phyloP scores from a whole-genome alignment of 2,329 filamentous ascomycete genomes.

The Dothideomycetes sp. region DNA sequence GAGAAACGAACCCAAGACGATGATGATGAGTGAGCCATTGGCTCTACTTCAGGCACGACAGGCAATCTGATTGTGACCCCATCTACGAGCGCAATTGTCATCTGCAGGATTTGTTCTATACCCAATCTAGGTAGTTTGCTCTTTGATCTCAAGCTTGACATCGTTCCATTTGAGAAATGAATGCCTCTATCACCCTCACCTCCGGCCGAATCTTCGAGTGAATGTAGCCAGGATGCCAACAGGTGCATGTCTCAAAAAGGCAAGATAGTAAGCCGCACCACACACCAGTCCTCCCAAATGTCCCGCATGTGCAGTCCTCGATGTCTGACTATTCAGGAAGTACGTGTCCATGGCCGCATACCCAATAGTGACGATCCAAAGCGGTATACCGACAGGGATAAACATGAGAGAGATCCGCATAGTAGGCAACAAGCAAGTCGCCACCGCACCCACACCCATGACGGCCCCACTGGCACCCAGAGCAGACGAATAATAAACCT shows the following conservation, averaged over 20 bases:
- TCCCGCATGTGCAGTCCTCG: constrained; percentile 27
- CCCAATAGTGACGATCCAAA: constrained; percentile 24
- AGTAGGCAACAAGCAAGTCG: constrained; percentile 27
- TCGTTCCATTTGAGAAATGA: no score
- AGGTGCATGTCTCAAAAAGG: constrained; percentile 2
- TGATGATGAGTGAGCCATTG: no score
- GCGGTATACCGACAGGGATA: constrained; percentile 26
- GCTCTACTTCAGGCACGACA: no score
- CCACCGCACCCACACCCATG: constrained; percentile 27
- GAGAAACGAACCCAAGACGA: no score
- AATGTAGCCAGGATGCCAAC: constrained; percentile 2
- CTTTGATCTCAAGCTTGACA: no score
- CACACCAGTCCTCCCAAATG: constrained; percentile 34
- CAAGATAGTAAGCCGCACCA: constrained; percentile 16
- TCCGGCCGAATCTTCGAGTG: not conserved
- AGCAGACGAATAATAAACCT: constrained; percentile 1
- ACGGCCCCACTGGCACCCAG: constrained; percentile 31
- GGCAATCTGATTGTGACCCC: no score
- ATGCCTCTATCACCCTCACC: not conserved
- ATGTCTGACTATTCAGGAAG: constrained; percentile 21
- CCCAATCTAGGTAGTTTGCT: no score
- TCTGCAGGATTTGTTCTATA: no score
- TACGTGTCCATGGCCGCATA: constrained; percentile 29
- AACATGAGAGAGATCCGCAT: constrained; percentile 23
- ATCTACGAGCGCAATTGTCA: no score